Evolutionary conservation across 1,284 basidiomycete species (phyloP), one percentile per base, ranked within the genome.

Genomic region (Melampsora americana): DNA sequence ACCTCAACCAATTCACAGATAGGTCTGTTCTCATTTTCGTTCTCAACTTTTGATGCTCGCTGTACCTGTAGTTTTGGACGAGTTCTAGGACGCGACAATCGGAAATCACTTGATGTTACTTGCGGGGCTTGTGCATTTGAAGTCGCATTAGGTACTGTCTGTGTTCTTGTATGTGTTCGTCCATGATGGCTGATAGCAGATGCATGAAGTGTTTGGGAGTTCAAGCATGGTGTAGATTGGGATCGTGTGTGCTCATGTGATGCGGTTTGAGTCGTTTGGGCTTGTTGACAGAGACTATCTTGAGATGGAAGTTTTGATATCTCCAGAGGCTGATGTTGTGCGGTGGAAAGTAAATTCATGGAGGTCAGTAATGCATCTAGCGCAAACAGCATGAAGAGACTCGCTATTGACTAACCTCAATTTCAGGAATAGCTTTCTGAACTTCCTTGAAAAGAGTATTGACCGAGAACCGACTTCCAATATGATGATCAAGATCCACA

Each of bases 401-500:
- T 14, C 12, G 14, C 67, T 69, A 39, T 69, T 42, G 39, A 48
- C 72, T 75, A 9, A 75, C 72, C 30, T 28, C n/a, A 1, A 75
- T 20, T 20, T 75, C 65, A 16, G 72, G 72, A 18, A 75, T n/a
- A 2, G 72, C 53, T 62, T 75, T 75, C 32, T 75, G 66, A n/a
- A 75, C 66, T 53, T 75, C 72, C 59, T 68, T 75, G 12, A 75
- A 66, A 5, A 75, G 56, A 18, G 72, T 75, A 32, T 75, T 67
- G 20, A 75, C 72, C 26, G 72, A 75, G 35, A 75, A 75, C 18
- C 72, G 66, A 46, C 64, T 59, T 16, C 72, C 72, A n/a, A 75
- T 75, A 66, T 75, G 72, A 75, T 68, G 72, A 60, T 75, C 72
- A 50, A 75, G 59, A 60, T 75, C 72, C 9, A 75, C 72, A 53